Base-by-base conservation (phyloP, 305 asterid species). In the Fraxinus greggii region DNA sequence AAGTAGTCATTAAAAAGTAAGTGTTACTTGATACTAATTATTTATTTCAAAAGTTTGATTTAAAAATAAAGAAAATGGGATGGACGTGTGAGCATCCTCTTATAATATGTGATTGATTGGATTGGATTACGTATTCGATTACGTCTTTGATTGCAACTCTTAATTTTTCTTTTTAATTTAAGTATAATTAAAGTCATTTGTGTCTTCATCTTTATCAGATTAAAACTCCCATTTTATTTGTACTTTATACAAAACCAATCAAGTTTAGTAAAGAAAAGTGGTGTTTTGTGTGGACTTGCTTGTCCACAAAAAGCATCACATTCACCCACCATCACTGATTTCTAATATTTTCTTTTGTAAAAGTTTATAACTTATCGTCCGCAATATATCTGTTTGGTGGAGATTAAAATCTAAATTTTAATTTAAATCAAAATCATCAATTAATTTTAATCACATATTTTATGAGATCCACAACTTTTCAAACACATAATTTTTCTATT, bases 241-340 rank as follows among this genome's bases (percentile, higher is more conserved):
- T 70, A 61, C 79, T 83, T 81, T 63, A 84, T 81, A 81, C 81
- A 67, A 82, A 84, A 72, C 67, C 79, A 61, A 76, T 67, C 72
- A 78, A 67, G 63, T 79, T 79, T 70, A 13, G n/a, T 70, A 36
- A 83, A 80, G 23, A 59, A 42, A 80, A 83, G 42, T 45, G 17
- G 12, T 9, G 29, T 48, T 76, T 76, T 26, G 38, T 76, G 61
- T 28, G 56, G 65, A n/a, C 69, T 83, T 72, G 75, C 76, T 83
- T 83, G 82, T 69, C 67, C 80, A 23, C 38, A 40, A 56, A 81
- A 79, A 87, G 83, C 54, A 76, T 12, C 79, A 87, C 42, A 81
- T 83, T 83, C 84, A 9, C 78, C 40, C 21, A 26, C 29, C 70
- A 32, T 76, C 13, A 45, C 77, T 33, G 45, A 28, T 42, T 24